These are phyloP conservation scores for Rubus parviflorus DNA, from an alignment of 306 rosid genomes.

Conservation along the genomic window DNA sequence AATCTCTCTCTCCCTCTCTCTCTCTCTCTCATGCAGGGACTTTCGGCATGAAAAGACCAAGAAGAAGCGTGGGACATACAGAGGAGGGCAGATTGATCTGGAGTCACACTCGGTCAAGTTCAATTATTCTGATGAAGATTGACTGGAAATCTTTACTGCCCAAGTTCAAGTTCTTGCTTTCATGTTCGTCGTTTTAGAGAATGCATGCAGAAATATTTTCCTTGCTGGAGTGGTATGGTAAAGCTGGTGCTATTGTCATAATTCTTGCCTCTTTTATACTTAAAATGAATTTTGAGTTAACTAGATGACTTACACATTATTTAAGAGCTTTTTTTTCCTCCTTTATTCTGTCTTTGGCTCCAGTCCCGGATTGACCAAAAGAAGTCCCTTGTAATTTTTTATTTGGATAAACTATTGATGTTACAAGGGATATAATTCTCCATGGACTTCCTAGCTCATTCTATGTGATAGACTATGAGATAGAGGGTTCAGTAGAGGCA, in stretches of 20 bases:
- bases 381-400: not conserved
- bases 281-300: not conserved
- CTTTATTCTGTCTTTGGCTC: not conserved
- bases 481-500: not conserved
- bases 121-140: slow-evolving; percentile 78
- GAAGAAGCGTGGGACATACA: slow-evolving; percentile 90
- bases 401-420: not conserved
- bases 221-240: not conserved
- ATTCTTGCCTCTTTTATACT: not conserved
- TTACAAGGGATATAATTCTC: not conserved
- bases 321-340: not conserved
- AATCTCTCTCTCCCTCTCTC: not conserved
- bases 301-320: not conserved
- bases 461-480: not conserved
- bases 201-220: not conserved
- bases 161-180: not conserved
- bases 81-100: slow-evolving; percentile 87
- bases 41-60: slow-evolving; percentile 98
- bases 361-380: not conserved
- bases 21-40: slow-evolving; percentile 43
- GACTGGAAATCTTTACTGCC: slow-evolving; percentile 6
- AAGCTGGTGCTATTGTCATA: not conserved
- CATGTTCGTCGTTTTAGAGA: not conserved
- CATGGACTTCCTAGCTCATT: not conserved
- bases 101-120: slow-evolving; percentile 83